Base-by-base conservation (phyloP, 2,329 filamentous ascomycete genomes). In the Colletotrichum shisoi region DNA sequence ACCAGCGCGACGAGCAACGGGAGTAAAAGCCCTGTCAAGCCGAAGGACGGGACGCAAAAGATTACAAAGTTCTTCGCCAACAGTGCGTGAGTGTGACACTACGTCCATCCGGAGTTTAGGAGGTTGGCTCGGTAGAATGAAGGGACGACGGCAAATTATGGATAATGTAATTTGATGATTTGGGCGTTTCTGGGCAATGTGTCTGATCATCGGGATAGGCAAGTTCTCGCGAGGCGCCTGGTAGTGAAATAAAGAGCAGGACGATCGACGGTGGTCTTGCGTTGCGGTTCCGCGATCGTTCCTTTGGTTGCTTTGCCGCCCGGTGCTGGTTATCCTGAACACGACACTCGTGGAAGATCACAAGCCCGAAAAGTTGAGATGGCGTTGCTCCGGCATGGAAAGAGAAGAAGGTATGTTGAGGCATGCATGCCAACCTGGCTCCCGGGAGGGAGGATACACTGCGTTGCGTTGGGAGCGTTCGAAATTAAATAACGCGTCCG, bases 41-140 rank as follows among this genome's bases (percentile, higher is more conserved):
- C 57, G 63, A 76, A 73, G 63, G 69, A 71, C 4, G 78, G 79
- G 2, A 79, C 75, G 19, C 80, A 79, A 67, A 85, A 84, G 71
- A 83, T 83, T 31, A 82, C 80, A 0, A 81, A 78, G 65, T 83
- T 82, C 69, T 83, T 83, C 69, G 76, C 74, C 24, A 82, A 80
- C 59, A 80, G 79, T 65, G 76, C 79, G 11, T 82, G 71, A 78
- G 42, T 4, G 15, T 31, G 27, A 1, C n/a, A 1, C 13, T n/a
- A 34, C 31, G 31, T 34, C 31, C 31, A 8, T 34, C 31, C 8
- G 19, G 56, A 6, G 44, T 48, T 13, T 5, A n/a, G 9, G 15
- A 9, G n/a, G 44, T 58, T 9, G 13, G 13, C 49, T n/a, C n/a
- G 17, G 27, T n/a, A 52, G 17, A 31, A 52, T 7, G 31, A 52